Conservation (phyloP, 148 eudicot species). For the Fallopia convolvulus region DNA sequence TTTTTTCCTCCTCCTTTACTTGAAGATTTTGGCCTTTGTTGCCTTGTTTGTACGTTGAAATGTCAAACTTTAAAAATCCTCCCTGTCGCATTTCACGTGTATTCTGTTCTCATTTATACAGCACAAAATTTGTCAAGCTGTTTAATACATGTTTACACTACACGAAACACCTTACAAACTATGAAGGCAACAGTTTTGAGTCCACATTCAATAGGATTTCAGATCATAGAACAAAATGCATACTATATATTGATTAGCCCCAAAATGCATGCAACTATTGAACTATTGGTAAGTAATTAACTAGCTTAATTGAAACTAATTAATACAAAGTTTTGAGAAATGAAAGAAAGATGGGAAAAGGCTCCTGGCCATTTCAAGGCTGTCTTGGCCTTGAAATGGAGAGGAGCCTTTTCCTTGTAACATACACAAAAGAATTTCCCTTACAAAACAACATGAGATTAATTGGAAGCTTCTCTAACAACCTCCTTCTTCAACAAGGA, state of each 20-base stretch:
- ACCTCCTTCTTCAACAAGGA: conserved; percentile 12
- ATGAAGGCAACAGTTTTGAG: not conserved
- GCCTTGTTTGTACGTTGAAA: not conserved
- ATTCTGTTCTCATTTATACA: not conserved
- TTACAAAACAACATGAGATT: not conserved
- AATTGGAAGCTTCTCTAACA: not conserved
- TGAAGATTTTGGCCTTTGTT: not conserved
- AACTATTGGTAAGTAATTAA: not conserved
- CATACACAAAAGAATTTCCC: not conserved
- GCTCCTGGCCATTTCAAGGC: conserved; percentile 44
- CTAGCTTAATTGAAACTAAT: not conserved
- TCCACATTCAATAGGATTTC: not conserved
- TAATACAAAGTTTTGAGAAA: not conserved
- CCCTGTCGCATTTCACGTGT: not conserved
- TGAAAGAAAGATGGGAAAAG: conserved; percentile 13
- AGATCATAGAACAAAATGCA: not conserved
- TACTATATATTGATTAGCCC: too few relatives aligned
- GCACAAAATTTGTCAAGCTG: not conserved
- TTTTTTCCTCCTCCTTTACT: not conserved
- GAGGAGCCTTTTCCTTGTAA: conserved; percentile 31
- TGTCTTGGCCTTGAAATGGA: conserved; percentile 23
- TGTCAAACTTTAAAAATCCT: not conserved
- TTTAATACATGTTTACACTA: not conserved
- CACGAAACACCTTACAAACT: too few relatives aligned
- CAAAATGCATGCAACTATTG: not conserved